Evolutionary conservation across 2,329 filamentous ascomycete species (phyloP).

Genomic region (Diaporthe australafricana): DNA sequence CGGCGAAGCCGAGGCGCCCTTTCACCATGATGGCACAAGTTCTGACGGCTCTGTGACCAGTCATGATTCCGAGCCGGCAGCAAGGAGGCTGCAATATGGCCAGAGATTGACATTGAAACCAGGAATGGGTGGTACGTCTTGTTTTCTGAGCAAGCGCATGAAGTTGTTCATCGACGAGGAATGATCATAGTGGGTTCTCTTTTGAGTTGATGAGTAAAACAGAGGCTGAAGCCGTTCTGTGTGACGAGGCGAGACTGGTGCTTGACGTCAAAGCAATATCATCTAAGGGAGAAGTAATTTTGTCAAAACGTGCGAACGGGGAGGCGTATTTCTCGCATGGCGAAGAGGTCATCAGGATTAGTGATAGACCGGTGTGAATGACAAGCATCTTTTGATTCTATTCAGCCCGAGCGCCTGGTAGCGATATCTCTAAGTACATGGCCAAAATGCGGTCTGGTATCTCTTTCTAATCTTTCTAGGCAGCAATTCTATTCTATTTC

Average conservation of each 20-base stretch:
- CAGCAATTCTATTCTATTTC: not conserved
- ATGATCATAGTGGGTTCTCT: not conserved
- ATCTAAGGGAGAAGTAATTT: not conserved
- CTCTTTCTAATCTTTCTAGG: no score
- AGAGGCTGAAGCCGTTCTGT: not conserved
- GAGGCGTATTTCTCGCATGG: not conserved
- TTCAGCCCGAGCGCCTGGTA: not conserved
- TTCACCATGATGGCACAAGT: not conserved
- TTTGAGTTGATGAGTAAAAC: not conserved
- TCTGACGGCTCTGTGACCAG: not conserved
- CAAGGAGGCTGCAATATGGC: not conserved
- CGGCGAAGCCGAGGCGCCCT: not conserved
- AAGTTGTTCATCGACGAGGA: constrained; percentile 1
- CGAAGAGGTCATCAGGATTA: constrained; percentile 10
- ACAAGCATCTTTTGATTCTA: not conserved
- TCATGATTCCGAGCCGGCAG: not conserved
- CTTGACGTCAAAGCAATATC: not conserved
- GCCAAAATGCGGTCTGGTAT: no score
- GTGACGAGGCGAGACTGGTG: not conserved
- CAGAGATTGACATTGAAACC: not conserved
- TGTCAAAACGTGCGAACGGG: not conserved
- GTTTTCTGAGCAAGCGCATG: not conserved
- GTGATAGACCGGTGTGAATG: not conserved
- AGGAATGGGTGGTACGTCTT: not conserved
- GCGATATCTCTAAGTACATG: no score